phyloP scores from a whole-genome alignment of 1,139 yeast genomes.

The Suhomyces wounanorum region DNA sequence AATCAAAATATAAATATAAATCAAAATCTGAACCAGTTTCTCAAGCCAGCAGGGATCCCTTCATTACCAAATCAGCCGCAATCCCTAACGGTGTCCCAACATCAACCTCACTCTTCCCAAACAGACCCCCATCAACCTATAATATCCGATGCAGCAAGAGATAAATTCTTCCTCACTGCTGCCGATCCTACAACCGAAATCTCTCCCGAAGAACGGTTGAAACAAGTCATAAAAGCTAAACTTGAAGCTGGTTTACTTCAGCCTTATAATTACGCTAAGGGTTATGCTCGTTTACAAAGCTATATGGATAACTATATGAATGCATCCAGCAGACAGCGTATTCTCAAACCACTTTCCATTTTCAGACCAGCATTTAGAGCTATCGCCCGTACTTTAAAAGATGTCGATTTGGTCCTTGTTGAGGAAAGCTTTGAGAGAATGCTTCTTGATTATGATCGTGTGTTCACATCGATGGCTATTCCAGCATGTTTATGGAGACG shows the following conservation, averaged over 20 bases:
- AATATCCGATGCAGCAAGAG: slow-evolving; percentile 80
- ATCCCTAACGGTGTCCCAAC: neutral
- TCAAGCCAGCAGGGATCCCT: slow-evolving; percentile 10
- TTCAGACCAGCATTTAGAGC: slow-evolving; percentile 95
- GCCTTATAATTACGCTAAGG: slow-evolving; percentile 93
- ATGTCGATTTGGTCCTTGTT: slow-evolving; percentile 86
- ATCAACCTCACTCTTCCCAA: slow-evolving; percentile 1
- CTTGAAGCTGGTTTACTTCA: slow-evolving; percentile 89
- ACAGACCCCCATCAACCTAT: slow-evolving; percentile 41
- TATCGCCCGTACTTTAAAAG: slow-evolving; percentile 86
- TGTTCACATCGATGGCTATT: slow-evolving; percentile 95
- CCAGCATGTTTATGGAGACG: slow-evolving; percentile 98
- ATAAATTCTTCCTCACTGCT: slow-evolving; percentile 91
- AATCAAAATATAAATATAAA: neutral
- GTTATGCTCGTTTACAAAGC: slow-evolving; percentile 84
- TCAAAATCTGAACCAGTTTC: slow-evolving; percentile 7
- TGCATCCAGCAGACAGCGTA: slow-evolving; percentile 79
- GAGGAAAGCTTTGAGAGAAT: slow-evolving; percentile 94
- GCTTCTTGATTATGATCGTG: slow-evolving; percentile 91
- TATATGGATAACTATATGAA: slow-evolving; percentile 96
- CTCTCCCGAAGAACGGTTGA: slow-evolving; percentile 90
- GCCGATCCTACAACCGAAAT: slow-evolving; percentile 96
- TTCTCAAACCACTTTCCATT: slow-evolving; percentile 79
- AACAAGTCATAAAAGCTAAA: slow-evolving; percentile 94
- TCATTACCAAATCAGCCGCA: neutral